These are phyloP conservation scores for Apiospora saccharicola DNA, from an alignment of 2,329 filamentous ascomycete species.

Conservation along the genomic window DNA sequence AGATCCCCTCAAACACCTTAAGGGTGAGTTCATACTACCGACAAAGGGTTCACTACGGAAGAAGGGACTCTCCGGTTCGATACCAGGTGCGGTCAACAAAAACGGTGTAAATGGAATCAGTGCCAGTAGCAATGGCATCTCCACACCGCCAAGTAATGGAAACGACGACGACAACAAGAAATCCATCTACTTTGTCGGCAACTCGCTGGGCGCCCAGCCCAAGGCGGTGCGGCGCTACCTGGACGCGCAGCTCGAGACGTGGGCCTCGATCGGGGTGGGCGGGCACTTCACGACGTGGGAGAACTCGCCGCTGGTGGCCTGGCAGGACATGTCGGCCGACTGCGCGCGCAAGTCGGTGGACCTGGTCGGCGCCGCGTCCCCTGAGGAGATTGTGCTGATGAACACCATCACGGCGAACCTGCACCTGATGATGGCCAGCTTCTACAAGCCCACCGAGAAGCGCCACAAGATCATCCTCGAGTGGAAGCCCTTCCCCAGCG, in stretches of 20 bases:
- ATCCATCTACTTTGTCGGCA: slow-evolving; percentile 85
- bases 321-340: slow-evolving; percentile 81
- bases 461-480: slow-evolving; percentile 86
- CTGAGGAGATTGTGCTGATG: slow-evolving; percentile 89
- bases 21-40: slow-evolving; percentile 79
- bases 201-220: slow-evolving; percentile 87
- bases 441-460: slow-evolving; percentile 73
- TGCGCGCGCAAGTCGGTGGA: slow-evolving; percentile 74
- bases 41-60: slow-evolving; percentile 75
- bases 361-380: slow-evolving; percentile 75
- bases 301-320: slow-evolving; percentile 73
- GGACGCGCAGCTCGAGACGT: slow-evolving; percentile 81
- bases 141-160: slow-evolving; percentile 37
- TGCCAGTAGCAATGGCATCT: slow-evolving; percentile 28
- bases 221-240: slow-evolving; percentile 86
- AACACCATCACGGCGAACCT: slow-evolving; percentile 84
- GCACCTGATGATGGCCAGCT: slow-evolving; percentile 83
- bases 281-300: slow-evolving; percentile 79
- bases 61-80: slow-evolving; percentile 58
- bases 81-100: slow-evolving; percentile 48
- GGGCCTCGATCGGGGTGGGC: slow-evolving; percentile 84
- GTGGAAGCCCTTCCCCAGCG: slow-evolving; percentile 88
- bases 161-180: slow-evolving; percentile 45
- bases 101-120: slow-evolving; percentile 34
- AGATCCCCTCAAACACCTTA: slow-evolving; percentile 67